A percentile compares a stretch with the other conserved stretches of the same genome.
phyloP scores from a whole-genome alignment of 257 asterid genomes.

The Plantago elongata region DNA sequence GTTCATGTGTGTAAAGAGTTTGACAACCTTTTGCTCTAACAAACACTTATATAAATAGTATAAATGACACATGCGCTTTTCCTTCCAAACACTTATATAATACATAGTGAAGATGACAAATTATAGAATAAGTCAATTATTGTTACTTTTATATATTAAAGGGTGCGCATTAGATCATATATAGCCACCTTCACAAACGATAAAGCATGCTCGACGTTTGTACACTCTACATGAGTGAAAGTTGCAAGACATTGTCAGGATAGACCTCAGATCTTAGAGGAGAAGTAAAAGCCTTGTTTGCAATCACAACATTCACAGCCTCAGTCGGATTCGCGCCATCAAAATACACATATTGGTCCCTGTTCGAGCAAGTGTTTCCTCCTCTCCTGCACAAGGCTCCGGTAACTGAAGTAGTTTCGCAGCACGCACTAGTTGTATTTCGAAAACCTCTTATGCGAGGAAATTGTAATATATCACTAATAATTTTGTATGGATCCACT shows the following conservation, averaged over 20 bases:
- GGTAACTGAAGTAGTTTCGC: constrained; percentile 46
- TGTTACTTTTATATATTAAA: too few relatives aligned
- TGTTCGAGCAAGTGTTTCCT: constrained; percentile 41
- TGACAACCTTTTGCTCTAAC: too few relatives aligned
- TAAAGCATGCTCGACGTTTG: too few relatives aligned
- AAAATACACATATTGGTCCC: constrained; percentile 44
- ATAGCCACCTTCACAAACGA: too few relatives aligned
- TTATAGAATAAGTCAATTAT: too few relatives aligned
- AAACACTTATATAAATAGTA: too few relatives aligned
- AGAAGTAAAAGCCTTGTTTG: constrained; percentile 53
- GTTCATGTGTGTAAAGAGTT: too few relatives aligned
- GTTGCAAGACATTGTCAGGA: constrained; percentile 52
- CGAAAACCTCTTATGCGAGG: constrained; percentile 50
- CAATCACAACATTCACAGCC: constrained; percentile 54
- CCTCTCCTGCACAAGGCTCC: constrained; percentile 54
- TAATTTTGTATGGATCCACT: constrained; percentile 49
- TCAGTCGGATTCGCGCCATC: constrained; percentile 77
- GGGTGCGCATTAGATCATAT: too few relatives aligned
- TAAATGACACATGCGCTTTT: too few relatives aligned
- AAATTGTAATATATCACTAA: constrained; percentile 40
- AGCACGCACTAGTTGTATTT: constrained; percentile 38
- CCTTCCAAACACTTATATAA: too few relatives aligned
- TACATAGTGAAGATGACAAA: too few relatives aligned
- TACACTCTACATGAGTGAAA: constrained; percentile 8
- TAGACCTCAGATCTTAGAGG: constrained; percentile 33